Percentiles rank a stretch among this genome's conserved stretches.
Conservation (phyloP, 2,329 filamentous ascomycete species). For the Aspergillus flavus region DNA sequence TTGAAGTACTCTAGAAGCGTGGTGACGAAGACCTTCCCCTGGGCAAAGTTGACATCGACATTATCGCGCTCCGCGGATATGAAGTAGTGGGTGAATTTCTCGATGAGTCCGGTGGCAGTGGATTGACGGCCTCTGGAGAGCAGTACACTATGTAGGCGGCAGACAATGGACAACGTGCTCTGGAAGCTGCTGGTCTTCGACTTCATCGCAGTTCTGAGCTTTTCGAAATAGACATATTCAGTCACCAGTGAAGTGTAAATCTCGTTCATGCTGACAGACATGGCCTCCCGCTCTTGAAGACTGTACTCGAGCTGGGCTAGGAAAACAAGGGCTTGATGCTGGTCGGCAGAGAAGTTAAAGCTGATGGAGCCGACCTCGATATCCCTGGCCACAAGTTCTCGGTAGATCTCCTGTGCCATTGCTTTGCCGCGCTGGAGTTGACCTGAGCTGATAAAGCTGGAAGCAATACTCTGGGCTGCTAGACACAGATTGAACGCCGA, state of each 20-base stretch:
- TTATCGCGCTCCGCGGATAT: constrained; percentile 32
- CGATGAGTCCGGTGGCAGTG: constrained; percentile 28
- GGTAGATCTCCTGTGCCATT: constrained; percentile 41
- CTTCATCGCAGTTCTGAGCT: constrained; percentile 40
- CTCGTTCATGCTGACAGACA: constrained; percentile 41
- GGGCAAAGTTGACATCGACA: constrained; percentile 19
- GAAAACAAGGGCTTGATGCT: constrained; percentile 42
- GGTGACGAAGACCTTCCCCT: constrained; percentile 34
- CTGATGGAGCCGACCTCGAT: constrained; percentile 31
- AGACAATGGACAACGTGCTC: constrained; percentile 36
- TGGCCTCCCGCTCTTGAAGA: constrained; percentile 24
- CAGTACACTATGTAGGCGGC: constrained; percentile 39
- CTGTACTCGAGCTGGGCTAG: constrained; percentile 50
- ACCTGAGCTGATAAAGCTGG: constrained; percentile 39
- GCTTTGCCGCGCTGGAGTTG: constrained; percentile 37
- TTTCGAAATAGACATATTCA: constrained; percentile 45
- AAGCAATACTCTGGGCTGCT: constrained; percentile 40
- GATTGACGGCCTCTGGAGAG: constrained; percentile 25
- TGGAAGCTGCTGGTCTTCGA: constrained; percentile 43
- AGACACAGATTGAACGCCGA: constrained; percentile 32
- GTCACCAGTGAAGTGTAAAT: constrained; percentile 49
- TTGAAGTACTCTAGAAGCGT: constrained; percentile 39
- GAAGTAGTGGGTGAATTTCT: constrained; percentile 38
- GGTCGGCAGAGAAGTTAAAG: constrained; percentile 36
- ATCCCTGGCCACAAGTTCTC: constrained; percentile 43